Base-by-base conservation (phyloP, 306 rosid species). In the Amphicarpaea edgeworthii region DNA sequence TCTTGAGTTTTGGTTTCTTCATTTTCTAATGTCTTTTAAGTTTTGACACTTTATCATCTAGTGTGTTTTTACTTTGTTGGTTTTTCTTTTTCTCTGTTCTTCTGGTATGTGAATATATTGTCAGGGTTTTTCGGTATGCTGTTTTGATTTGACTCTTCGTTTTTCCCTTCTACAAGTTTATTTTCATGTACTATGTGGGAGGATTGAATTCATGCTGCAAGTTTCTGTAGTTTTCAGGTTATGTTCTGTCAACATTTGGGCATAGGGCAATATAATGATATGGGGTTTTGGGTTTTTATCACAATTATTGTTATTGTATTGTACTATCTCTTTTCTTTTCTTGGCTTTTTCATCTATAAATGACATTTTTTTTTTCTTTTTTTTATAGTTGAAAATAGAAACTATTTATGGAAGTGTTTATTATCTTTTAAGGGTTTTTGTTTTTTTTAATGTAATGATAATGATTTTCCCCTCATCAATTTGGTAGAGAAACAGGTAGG, bases 401-500 rank as follows among this genome's bases (percentile, higher is more conserved):
- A 26, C 54, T 72, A 67, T 45, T 59, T 79, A 50, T 46, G 59
- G 28, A 75, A 45, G 51, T 42, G 32, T 70, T 20, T 19, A 38
- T 72, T 3, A 20, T 78, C 53, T 58, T 61, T 9, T 3, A n/a
- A 58, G 59, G 73, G 66, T 66, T 75, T 54, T 79, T 41, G 30
- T 41, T 78, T 65, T 51, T 40, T 40, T 76, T 26, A 67, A 46
- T 78, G 82, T 87, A 79, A 86, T 86, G 84, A 17, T 28, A n/a
- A n/a, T n/a, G n/a, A n/a, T 14, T 84, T 76, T 54, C 49, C 47
- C 61, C 68, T 77, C 80, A 24, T 82, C 57, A 49, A 72, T 79
- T 83, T 73, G 32, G 49, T 85, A 90, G 98, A 90, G 80, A 85
- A 90, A 75, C 96, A 87, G 68, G 88, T 68, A 51, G 88, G 90